Base-by-base conservation (phyloP, 768 basidiomycete genomes). In the Mycena kentingensis region DNA sequence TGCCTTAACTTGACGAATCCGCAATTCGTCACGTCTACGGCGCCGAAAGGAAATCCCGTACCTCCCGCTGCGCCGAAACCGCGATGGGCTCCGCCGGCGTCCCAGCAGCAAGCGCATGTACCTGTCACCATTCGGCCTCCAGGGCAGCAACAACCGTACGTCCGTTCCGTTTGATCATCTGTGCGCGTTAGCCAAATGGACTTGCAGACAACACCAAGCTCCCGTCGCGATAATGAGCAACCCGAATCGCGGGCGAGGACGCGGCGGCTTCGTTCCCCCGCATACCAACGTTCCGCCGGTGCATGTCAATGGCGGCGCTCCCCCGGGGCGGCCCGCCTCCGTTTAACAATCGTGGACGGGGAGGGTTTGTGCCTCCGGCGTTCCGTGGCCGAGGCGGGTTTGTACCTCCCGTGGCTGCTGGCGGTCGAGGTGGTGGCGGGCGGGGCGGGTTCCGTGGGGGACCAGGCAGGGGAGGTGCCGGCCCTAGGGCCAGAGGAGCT, bases 1-100 rank as follows among this genome's bases (percentile, higher is more conserved):
- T 93, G 95, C 64, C 73, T 99, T 54, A 99, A 99, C 69, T 67
- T 99, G 60, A 88, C 85, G 19, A 75, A 85, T 60, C 88, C 83
- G 3, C 96, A 98, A 67, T 97, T 90, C 67, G 77, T 90, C 16
- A 84, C 87, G 15, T 83, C 87, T 0, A 91, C 85, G 5, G 81
- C 83, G 29, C 82, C 85, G 0, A 79, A 79, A 55, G 77, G 70
- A 74, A 16, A 75, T 72, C 69, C 42, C 73, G 73, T 16, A 82
- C 87, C 87, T 42, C 78, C 81, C 21, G 75, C 82, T 60, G 88
- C 89, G 1, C 84, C 87, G 8, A 74, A 83, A 61, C 85, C 87
- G 10, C 50, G 58, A 27, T 53, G 48, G 3, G 73, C 71, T 41
- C 70, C 87, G n/a, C 77, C 77, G 24, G 80, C 84, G 5, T 61